A percentile compares a stretch with the other conserved stretches of the same genome.
Conservation (phyloP, 352 stramenopile genomes). For the Phytophthora europaea region DNA sequence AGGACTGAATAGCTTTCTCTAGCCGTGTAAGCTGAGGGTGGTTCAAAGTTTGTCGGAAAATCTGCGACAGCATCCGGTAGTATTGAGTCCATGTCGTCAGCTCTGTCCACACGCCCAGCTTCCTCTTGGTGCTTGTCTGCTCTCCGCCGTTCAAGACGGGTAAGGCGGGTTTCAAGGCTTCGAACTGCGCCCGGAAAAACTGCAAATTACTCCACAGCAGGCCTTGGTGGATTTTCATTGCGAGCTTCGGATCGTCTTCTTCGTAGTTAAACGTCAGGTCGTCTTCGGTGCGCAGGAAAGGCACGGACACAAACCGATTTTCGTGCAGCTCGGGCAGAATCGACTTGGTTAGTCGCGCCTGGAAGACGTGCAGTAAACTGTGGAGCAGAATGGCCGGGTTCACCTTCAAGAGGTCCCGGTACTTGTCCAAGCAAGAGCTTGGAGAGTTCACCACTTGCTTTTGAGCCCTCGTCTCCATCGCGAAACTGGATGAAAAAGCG, state of each 20-base stretch:
- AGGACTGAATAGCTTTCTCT: conserved; percentile 47
- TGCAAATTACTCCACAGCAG: conserved; percentile 60
- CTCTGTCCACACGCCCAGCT: conserved; percentile 17
- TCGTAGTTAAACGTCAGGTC: conserved; percentile 70
- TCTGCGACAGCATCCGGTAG: conserved; percentile 34
- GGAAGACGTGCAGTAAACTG: conserved; percentile 64
- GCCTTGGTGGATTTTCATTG: conserved; percentile 46
- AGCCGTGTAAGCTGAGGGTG: conserved; percentile 33
- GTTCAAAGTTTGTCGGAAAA: conserved; percentile 39
- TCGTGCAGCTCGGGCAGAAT: conserved; percentile 71
- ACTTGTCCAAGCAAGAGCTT: conserved; percentile 45
- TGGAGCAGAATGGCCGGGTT: conserved; percentile 74
- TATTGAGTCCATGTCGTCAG: conserved; percentile 39
- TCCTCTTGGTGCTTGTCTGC: conserved; percentile 12
- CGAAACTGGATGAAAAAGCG: conserved; percentile 65
- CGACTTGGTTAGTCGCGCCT: conserved; percentile 56
- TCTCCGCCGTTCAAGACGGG: conserved; percentile 17
- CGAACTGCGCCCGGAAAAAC: conserved; percentile 72
- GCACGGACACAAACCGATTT: conserved; percentile 60
- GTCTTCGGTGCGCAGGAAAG: conserved; percentile 62
- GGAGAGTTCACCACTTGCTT: conserved; percentile 19
- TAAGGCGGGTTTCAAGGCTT: conserved; percentile 45
- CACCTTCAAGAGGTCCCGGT: conserved; percentile 54
- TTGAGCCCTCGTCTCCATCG: conserved; percentile 45
- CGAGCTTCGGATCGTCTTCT: conserved; percentile 57